Evolutionary conservation across 495 filamentous ascomycete species (phyloP).

Genomic region (Oleoguttula mirabilis): DNA sequence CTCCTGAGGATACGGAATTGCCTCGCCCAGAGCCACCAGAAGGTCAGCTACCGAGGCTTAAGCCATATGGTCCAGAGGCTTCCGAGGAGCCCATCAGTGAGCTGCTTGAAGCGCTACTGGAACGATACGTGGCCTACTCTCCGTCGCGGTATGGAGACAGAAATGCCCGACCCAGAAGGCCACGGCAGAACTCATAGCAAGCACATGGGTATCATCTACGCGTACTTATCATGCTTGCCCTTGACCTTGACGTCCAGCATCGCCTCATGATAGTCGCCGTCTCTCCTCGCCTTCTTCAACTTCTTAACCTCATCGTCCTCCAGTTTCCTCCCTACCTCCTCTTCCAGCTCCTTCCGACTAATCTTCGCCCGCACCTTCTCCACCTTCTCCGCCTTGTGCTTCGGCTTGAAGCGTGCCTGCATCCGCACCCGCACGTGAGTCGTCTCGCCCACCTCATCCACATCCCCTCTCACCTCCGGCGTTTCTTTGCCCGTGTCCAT

Average conservation of each 20-base stretch:
- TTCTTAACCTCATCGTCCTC: slow-evolving; percentile 75
- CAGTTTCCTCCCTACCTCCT: slow-evolving; percentile 58
- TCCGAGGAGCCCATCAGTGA: too few relatives aligned
- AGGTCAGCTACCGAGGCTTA: too few relatives aligned
- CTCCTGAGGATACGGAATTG: too few relatives aligned
- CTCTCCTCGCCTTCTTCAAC: slow-evolving; percentile 69
- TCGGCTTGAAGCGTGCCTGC: slow-evolving; percentile 88
- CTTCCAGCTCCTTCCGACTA: slow-evolving; percentile 77
- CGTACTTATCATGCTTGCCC: slow-evolving; percentile 93
- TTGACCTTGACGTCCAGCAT: slow-evolving; percentile 84
- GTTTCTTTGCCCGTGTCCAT: slow-evolving; percentile 26
- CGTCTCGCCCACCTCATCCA: slow-evolving; percentile 53
- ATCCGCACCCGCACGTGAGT: slow-evolving; percentile 77
- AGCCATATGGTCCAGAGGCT: too few relatives aligned
- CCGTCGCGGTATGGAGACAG: too few relatives aligned
- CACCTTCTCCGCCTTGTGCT: slow-evolving; percentile 61
- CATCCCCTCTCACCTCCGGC: slow-evolving; percentile 69
- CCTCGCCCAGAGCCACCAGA: too few relatives aligned
- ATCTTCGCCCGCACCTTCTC: slow-evolving; percentile 75
- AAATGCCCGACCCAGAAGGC: not conserved
- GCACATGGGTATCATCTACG: slow-evolving; percentile 26
- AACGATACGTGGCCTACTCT: too few relatives aligned
- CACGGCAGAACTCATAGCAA: not conserved
- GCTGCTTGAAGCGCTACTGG: too few relatives aligned
- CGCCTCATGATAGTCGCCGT: slow-evolving; percentile 84